Percentiles rank a stretch among this genome's conserved stretches.
Evolutionary conservation across 768 basidiomycete species (phyloP).

Genomic region (Suillus paluster): DNA sequence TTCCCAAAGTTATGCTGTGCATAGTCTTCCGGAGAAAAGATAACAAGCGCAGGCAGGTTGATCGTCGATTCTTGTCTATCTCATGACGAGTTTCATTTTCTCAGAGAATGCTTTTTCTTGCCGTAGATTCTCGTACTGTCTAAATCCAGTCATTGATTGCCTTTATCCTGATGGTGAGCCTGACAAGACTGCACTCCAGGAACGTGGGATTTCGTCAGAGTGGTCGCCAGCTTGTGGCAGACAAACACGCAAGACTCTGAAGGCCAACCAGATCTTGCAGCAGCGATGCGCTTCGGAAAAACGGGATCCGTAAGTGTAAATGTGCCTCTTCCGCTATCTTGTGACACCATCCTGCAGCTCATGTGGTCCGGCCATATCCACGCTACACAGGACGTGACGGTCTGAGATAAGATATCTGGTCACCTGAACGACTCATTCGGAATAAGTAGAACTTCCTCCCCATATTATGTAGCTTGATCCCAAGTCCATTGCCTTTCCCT

Average conservation of each 20-base stretch:
- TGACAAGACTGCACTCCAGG: slow-evolving; percentile 5
- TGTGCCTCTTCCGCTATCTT: slow-evolving; percentile 2
- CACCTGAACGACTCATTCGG: too few relatives aligned
- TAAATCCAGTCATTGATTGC: slow-evolving; percentile 8
- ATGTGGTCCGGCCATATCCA: not conserved
- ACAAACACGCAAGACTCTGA: not conserved
- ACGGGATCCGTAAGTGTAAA: slow-evolving; percentile 4
- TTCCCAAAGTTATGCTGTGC: slow-evolving; percentile 38
- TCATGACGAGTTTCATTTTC: slow-evolving; percentile 33
- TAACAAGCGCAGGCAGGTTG: slow-evolving; percentile 44
- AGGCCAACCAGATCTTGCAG: not conserved
- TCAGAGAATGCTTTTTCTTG: slow-evolving; percentile 36
- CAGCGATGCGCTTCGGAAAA: not conserved
- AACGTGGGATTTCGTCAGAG: slow-evolving; percentile 7
- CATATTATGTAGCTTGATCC: too few relatives aligned
- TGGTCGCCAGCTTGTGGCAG: not conserved
- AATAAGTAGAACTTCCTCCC: too few relatives aligned
- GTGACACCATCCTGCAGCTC: slow-evolving; percentile 7
- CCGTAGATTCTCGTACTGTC: slow-evolving; percentile 30
- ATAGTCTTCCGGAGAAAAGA: slow-evolving; percentile 29
- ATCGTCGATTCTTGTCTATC: slow-evolving; percentile 32
- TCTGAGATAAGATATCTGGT: too few relatives aligned
- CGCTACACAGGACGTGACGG: not conserved
- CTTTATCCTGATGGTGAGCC: slow-evolving; percentile 10
- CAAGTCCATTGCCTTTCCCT: too few relatives aligned